Percentiles rank a stretch among this genome's conserved stretches.
These are phyloP conservation scores for Dovyalis caffra DNA, from an alignment of 345 rosid species.

Conservation along the genomic window DNA sequence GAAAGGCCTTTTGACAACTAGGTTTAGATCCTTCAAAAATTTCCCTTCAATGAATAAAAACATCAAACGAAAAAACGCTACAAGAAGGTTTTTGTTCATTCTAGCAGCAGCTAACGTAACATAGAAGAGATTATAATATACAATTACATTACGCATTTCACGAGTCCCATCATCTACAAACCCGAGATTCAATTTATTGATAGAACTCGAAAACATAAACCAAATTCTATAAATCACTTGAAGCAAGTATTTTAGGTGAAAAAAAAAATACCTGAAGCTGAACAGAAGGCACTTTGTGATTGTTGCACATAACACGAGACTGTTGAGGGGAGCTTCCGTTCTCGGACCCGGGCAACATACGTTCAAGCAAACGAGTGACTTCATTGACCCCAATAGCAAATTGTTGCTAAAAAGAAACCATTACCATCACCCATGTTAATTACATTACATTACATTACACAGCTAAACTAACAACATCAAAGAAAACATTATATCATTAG, in stretches of 20 bases:
- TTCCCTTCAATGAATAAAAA: too few species aligned
- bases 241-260: not conserved
- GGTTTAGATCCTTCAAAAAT: too few species aligned
- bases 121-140: not conserved
- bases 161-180: not conserved
- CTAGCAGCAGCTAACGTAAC: too few species aligned
- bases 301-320: conserved; percentile 4
- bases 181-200: not conserved
- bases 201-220: not conserved
- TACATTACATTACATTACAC: not conserved
- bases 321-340: conserved; percentile 13
- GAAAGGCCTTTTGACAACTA: too few species aligned
- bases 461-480: not conserved
- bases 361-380: conserved; percentile 76
- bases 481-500: not conserved
- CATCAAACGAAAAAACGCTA: too few species aligned
- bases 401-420: conserved; percentile 51
- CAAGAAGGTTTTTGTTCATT: too few species aligned
- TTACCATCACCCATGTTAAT: not conserved
- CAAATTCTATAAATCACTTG: not conserved
- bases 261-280: conserved; percentile 51
- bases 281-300: conserved; percentile 28
- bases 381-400: conserved; percentile 82
- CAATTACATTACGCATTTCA: not conserved
- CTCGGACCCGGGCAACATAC: conserved; percentile 44